Evolutionary conservation across 176 grass and related monocot species (phyloP).

Genomic region (Typha latifolia): DNA sequence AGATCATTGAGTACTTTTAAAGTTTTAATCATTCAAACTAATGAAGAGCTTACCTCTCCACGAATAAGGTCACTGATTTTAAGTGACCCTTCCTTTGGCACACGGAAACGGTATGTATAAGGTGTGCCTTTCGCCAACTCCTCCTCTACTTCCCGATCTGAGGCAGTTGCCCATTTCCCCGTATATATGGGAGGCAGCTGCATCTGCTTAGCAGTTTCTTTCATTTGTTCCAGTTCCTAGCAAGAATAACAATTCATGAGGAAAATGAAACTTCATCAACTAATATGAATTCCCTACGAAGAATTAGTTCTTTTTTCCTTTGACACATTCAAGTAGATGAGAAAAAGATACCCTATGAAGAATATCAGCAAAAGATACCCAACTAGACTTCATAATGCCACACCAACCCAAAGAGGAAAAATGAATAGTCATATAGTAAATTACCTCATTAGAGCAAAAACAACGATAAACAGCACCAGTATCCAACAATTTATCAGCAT

Average conservation of each 20-base stretch:
- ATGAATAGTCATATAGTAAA: not conserved
- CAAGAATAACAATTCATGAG: not conserved
- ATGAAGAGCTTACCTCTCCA: slow-evolving; percentile 54
- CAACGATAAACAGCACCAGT: slow-evolving; percentile 78
- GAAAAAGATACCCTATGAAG: not conserved
- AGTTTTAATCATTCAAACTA: not conserved
- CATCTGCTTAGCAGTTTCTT: slow-evolving; percentile 67
- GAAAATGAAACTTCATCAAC: not conserved
- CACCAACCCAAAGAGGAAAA: not conserved
- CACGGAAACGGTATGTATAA: slow-evolving; percentile 86
- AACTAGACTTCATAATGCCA: not conserved
- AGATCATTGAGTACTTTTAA: not conserved
- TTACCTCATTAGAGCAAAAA: slow-evolving; percentile 86
- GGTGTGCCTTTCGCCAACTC: slow-evolving; percentile 75
- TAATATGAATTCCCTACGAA: not conserved
- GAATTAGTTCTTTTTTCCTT: too few species aligned
- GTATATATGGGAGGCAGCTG: slow-evolving; percentile 89
- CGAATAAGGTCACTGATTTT: slow-evolving; percentile 96
- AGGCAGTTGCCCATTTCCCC: slow-evolving; percentile 82
- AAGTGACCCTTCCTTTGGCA: slow-evolving; percentile 67
- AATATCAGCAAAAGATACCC: not conserved
- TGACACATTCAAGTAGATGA: not conserved
- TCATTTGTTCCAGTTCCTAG: slow-evolving; percentile 98
- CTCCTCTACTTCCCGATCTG: slow-evolving; percentile 55
- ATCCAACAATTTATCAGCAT: slow-evolving; percentile 64